A percentile compares a stretch with the other conserved stretches of the same genome.
Evolutionary conservation across 768 basidiomycete species (phyloP).

Genomic region (Rhizopogon rudus): DNA sequence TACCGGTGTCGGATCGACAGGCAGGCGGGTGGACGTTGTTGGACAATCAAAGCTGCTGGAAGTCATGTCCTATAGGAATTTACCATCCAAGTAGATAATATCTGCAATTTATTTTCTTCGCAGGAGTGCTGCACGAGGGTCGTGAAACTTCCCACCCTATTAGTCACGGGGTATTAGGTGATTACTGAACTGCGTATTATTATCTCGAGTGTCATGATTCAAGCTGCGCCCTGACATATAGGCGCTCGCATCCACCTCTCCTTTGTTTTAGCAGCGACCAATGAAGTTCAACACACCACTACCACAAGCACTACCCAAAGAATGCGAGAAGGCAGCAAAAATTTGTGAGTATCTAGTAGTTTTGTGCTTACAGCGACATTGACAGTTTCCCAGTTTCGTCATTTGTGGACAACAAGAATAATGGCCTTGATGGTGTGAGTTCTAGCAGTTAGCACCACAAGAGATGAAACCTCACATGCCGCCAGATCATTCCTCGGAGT

Average conservation of each 20-base stretch:
- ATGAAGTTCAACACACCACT: constrained; percentile 50
- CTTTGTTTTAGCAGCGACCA: background rate
- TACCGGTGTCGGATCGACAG: background rate
- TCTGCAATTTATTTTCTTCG: background rate
- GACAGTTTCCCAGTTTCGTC: constrained; percentile 55
- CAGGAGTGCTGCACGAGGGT: background rate
- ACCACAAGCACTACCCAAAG: constrained; percentile 62
- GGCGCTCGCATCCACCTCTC: background rate
- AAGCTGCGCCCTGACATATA: background rate
- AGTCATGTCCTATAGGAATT: constrained; percentile 66
- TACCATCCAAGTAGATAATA: constrained; percentile 17
- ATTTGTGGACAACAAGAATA: constrained; percentile 77
- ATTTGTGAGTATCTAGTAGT: constrained; percentile 53
- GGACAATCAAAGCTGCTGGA: constrained; percentile 44
- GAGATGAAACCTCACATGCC: background rate
- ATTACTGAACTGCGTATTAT: constrained; percentile 15
- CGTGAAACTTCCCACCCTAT: background rate
- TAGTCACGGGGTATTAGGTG: background rate
- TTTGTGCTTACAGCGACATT: background rate
- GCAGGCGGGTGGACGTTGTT: constrained; percentile 51
- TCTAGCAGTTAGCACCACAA: background rate
- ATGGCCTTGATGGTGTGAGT: constrained; percentile 76
- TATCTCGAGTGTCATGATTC: constrained; percentile 1
- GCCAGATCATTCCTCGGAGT: constrained; percentile 48
- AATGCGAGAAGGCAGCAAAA: constrained; percentile 83